Evolutionary conservation across 129 eudicot genomes (phyloP), one percentile per base, ranked within the genome.

Genomic region (Tagetes erecta): DNA sequence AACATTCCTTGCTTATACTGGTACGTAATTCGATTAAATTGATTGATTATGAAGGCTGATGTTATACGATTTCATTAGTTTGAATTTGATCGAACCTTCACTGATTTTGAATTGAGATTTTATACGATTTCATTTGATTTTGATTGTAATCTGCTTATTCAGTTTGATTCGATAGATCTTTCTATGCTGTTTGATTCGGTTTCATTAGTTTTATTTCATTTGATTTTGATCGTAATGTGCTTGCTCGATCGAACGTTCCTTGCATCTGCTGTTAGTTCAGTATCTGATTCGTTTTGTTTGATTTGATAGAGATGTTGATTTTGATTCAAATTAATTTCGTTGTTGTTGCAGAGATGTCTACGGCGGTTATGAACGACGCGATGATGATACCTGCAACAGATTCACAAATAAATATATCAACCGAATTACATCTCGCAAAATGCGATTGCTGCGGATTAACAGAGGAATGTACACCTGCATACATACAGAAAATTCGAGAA

Each of bases 391-490:
- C 75, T 0, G 36, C 64, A 2, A 30, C 64, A 34, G 74, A 67
- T 36, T 41, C 60, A 14, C 57, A 8, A 49, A 52, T 42, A 13
- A 47, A 20, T 27, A 31, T 7, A 42, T 39, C 76, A 3, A 63
- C 46, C 7, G 87, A 80, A 40, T 66, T 80, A 1, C 57, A 57
- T 37, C 67, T 55, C 0, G 83, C 72, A 0, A 86, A 59, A 65
- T 86, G 87, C 62, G 93, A 87, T 58, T 92, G 97, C 4, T 92
- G 97, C 68, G 87, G 90, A 8, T 71, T 92, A 62, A 89, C 89
- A 2, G 97, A 92, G 81, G 97, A 92, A 68, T 92, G 96, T 52
- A 92, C 97, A 8, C 82, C 53, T 45, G 83, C 80, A 9, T 92
- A 92, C 76, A 80, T 89, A 7, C 41, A 66, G 56, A 78, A 52